Conservation (phyloP, 2,329 filamentous ascomycete species). For the Colletotrichum zoysiae region DNA sequence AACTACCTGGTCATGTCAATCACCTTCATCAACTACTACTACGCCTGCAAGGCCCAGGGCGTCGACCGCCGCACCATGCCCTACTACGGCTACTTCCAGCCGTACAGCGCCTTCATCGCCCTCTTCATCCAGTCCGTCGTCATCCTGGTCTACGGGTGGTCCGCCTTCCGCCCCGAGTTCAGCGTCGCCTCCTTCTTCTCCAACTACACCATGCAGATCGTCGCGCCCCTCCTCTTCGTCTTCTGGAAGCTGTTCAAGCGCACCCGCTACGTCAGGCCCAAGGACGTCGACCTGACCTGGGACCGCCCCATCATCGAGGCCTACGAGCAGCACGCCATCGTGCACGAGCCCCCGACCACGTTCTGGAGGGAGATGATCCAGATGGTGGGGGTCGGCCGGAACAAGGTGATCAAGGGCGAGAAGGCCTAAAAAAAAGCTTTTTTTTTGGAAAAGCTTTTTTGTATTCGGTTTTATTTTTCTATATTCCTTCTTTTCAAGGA, state of each 20-base stretch:
- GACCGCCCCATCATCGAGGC: constrained; percentile 69
- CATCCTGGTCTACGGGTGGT: constrained; percentile 74
- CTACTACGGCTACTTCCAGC: constrained; percentile 77
- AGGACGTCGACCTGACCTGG: constrained; percentile 71
- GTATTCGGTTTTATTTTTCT: neutral
- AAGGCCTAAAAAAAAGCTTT: constrained; percentile 35
- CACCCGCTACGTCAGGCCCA: constrained; percentile 66
- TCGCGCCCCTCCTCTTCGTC: constrained; percentile 68
- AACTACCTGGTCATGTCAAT: constrained; percentile 50
- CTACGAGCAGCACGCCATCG: constrained; percentile 58
- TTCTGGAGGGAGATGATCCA: constrained; percentile 70
- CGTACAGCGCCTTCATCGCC: constrained; percentile 68
- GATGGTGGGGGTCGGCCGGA: constrained; percentile 55
- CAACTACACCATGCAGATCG: constrained; percentile 72
- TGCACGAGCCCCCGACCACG: constrained; percentile 57
- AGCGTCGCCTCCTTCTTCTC: constrained; percentile 71
- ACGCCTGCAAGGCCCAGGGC: constrained; percentile 67
- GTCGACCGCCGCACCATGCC: constrained; percentile 68
- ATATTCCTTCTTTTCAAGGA: neutral
- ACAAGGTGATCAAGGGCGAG: constrained; percentile 42
- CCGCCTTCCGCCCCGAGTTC: constrained; percentile 71
- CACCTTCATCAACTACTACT: constrained; percentile 74
- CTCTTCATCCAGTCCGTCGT: constrained; percentile 70
- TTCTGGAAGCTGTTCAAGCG: constrained; percentile 72
- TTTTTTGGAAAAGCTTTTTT: neutral